Evolutionary conservation across 176 grass and related monocot species (phyloP).

Genomic region (Coix lacrymajobi): DNA sequence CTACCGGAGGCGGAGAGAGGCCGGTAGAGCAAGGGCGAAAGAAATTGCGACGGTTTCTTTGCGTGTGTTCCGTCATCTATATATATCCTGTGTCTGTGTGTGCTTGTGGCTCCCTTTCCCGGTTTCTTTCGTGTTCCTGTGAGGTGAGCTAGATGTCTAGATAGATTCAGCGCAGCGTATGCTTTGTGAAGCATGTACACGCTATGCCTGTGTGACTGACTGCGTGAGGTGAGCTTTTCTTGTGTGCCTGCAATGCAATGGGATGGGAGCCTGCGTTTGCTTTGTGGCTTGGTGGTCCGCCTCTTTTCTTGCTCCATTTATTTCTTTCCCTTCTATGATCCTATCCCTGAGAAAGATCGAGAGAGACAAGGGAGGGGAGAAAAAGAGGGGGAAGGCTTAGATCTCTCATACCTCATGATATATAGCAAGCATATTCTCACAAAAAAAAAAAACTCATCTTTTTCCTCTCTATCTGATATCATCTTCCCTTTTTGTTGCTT

Average conservation of each 20-base stretch:
- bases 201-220: constrained; percentile 10
- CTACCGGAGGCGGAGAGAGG: neutral
- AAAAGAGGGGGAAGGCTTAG: neutral
- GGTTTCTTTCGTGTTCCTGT: constrained; percentile 34
- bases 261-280: constrained; percentile 21
- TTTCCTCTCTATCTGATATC: neutral
- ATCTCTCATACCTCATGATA: constrained; percentile 34
- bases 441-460: neutral
- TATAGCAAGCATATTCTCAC: neutral
- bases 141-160: constrained; percentile 46
- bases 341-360: neutral
- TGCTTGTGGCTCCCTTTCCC: constrained; percentile 18
- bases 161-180: constrained; percentile 65
- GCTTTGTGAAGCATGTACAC: constrained; percentile 42
- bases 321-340: constrained; percentile 34
- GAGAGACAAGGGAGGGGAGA: neutral
- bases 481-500: constrained; percentile 10
- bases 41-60: constrained; percentile 37
- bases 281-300: constrained; percentile 45
- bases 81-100: neutral
- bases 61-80: neutral
- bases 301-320: constrained; percentile 56
- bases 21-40: constrained; percentile 9
- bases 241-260: constrained; percentile 12
- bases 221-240: constrained; percentile 7